Percentiles rank a stretch among this genome's conserved stretches.
phyloP scores from a whole-genome alignment of 2,329 filamentous ascomycete species.

The Cylindrodendrum hubeiense region DNA sequence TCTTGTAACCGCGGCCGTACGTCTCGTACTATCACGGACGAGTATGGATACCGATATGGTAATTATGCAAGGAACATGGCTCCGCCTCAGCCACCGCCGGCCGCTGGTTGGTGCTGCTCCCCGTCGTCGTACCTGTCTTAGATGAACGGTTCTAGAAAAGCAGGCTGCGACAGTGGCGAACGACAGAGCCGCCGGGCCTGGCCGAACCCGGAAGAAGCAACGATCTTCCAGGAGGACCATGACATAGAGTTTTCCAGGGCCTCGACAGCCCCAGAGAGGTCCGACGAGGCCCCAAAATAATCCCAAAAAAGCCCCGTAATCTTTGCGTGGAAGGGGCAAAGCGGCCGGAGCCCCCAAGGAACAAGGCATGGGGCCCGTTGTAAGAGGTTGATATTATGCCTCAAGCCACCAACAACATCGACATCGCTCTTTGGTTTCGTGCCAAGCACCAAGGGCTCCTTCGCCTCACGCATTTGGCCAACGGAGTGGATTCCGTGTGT shows the following conservation, averaged over 20 bases:
- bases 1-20: background rate
- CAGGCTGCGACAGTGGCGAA: background rate
- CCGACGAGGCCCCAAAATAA: too few relatives aligned
- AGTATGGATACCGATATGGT: background rate
- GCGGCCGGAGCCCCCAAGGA: background rate
- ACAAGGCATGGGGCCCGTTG: background rate
- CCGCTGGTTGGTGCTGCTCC: too few relatives aligned
- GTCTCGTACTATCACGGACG: background rate
- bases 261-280: too few relatives aligned
- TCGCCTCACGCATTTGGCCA: background rate
- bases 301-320: too few relatives aligned
- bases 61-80: background rate
- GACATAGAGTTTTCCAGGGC: background rate
- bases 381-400: background rate
- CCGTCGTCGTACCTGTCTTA: background rate
- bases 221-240: background rate
- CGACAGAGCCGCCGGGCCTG: background rate
- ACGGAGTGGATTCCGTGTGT: constrained; percentile 9
- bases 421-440: background rate
- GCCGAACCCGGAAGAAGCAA: background rate
- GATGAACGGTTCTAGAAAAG: background rate
- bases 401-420: constrained; percentile 14
- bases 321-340: background rate
- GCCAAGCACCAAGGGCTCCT: constrained; percentile 6
- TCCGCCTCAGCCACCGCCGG: background rate